A percentile compares a stretch with the other conserved stretches of the same genome.
phyloP scores from a whole-genome alignment of 306 rosid species.

The Cucurbita maxima region DNA sequence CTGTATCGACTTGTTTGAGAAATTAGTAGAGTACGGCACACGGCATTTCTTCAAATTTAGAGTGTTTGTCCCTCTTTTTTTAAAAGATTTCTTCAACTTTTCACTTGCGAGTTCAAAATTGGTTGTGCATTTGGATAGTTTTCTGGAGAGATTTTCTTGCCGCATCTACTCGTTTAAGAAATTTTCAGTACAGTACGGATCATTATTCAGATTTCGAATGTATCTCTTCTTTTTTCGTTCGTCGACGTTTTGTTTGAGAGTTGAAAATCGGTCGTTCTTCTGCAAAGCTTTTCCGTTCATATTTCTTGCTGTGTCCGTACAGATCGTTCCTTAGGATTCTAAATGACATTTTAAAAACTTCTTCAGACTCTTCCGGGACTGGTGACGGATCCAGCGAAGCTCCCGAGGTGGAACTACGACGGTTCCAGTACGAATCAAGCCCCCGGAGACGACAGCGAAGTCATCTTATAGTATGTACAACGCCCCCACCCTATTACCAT shows the following conservation, averaged over 20 bases:
- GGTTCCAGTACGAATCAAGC: conserved; percentile 49
- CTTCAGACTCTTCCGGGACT: conserved; percentile 30
- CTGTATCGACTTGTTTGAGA: neutral
- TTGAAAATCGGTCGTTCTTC: neutral
- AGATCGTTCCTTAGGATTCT: neutral
- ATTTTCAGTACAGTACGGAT: neutral
- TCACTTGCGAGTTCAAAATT: neutral
- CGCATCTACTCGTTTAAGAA: neutral
- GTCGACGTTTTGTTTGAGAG: neutral
- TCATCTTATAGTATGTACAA: conserved; percentile 26
- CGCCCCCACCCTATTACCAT: neutral
- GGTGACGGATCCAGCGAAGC: conserved; percentile 28
- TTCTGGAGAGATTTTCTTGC: neutral
- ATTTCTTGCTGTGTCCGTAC: neutral
- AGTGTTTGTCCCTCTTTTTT: neutral
- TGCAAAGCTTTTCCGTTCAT: neutral
- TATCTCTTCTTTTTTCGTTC: neutral
- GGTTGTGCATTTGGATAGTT: neutral
- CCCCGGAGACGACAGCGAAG: conserved; percentile 38
- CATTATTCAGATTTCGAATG: neutral
- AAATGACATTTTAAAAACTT: neutral
- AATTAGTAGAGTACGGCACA: neutral
- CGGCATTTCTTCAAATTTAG: neutral
- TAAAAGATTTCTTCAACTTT: neutral
- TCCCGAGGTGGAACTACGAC: conserved; percentile 44